Evolutionary conservation across 352 stramenopile species (phyloP).

Genomic region (Globisporangium rhizosaccharum): DNA sequence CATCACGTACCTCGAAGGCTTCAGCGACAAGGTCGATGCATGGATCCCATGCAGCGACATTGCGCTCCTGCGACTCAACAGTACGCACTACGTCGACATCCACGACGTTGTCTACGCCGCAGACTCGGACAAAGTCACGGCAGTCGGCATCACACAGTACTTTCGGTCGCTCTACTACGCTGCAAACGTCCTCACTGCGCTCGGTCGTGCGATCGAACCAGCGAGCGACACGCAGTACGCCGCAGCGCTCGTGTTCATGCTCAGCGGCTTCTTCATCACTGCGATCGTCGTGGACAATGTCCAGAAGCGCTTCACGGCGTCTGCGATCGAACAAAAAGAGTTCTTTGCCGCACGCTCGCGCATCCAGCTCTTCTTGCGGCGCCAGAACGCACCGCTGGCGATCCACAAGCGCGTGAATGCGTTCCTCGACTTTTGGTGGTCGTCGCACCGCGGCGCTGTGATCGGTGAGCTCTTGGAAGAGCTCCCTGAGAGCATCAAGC

Average conservation of each 20-base stretch:
- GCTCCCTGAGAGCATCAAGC: slow-evolving; percentile 43
- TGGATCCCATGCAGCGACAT: slow-evolving; percentile 48
- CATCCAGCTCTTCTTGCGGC: slow-evolving; percentile 60
- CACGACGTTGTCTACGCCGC: slow-evolving; percentile 17
- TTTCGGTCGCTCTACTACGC: slow-evolving; percentile 56
- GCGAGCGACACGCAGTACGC: slow-evolving; percentile 40
- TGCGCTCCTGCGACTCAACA: slow-evolving; percentile 27
- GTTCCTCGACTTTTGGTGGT: slow-evolving; percentile 72
- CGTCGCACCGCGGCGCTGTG: slow-evolving; percentile 50
- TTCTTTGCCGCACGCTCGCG: slow-evolving; percentile 50
- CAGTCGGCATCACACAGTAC: slow-evolving; percentile 44
- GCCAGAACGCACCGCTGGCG: slow-evolving; percentile 39
- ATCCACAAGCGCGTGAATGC: slow-evolving; percentile 59
- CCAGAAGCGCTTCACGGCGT: slow-evolving; percentile 59
- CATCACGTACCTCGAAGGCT: slow-evolving; percentile 37
- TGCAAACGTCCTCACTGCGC: slow-evolving; percentile 39
- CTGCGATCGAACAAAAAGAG: slow-evolving; percentile 60
- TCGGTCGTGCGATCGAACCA: slow-evolving; percentile 43
- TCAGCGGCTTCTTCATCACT: slow-evolving; percentile 62
- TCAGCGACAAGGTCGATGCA: slow-evolving; percentile 27
- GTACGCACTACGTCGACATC: slow-evolving; percentile 22
- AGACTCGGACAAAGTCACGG: slow-evolving; percentile 13
- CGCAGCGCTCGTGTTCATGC: slow-evolving; percentile 51
- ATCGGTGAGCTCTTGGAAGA: slow-evolving; percentile 54
- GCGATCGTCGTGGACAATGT: slow-evolving; percentile 64